phyloP scores from a whole-genome alignment of 345 rosid genomes.

The Eucalyptus cloeziana region DNA sequence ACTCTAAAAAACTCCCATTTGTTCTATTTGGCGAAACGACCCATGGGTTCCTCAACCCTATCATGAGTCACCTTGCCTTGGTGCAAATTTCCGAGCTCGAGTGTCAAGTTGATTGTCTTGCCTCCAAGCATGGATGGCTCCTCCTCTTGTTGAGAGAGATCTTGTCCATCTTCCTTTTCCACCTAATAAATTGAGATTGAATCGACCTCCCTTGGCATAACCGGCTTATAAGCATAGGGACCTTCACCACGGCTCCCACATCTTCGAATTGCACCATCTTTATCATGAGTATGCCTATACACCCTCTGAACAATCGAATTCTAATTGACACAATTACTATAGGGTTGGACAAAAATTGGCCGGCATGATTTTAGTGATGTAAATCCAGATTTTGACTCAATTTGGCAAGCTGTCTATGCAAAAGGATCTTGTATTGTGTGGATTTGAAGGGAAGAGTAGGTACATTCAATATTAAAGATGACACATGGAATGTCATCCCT shows the following conservation, averaged over 20 bases:
- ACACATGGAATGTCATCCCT: not conserved
- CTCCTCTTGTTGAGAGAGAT: not conserved
- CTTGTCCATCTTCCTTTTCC: not conserved
- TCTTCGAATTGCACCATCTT: no score
- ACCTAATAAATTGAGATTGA: not conserved
- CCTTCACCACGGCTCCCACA: no score
- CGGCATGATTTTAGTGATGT: no score
- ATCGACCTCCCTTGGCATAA: rapidly evolving
- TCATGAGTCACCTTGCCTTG: not conserved
- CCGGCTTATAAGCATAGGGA: not conserved
- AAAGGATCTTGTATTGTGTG: not conserved
- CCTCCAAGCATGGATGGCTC: not conserved
- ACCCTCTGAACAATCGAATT: no score
- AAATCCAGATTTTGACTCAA: not conserved
- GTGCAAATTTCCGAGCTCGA: not conserved
- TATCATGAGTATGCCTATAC: no score
- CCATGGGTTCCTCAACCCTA: not conserved
- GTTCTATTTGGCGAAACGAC: not conserved
- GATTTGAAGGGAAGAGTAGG: not conserved
- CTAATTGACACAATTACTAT: no score
- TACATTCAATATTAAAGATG: not conserved
- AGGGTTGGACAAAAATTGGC: no score
- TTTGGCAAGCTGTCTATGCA: not conserved
- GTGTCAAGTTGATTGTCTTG: not conserved
- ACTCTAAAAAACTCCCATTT: not conserved